phyloP scores from a whole-genome alignment of 1,139 yeast species.

The Candida pseudoviswanathii region DNA sequence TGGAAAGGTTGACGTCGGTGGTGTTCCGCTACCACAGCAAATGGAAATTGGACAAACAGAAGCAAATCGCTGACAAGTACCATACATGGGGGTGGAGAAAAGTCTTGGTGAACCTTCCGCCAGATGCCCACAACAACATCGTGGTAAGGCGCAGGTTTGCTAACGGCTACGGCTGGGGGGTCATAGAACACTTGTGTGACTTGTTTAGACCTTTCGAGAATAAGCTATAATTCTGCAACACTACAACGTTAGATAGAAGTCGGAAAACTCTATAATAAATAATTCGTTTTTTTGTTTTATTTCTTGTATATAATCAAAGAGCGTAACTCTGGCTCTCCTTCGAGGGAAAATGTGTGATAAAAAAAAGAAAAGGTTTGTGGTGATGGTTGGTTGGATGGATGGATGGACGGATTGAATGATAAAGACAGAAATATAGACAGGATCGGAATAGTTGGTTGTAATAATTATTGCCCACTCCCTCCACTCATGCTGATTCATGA shows the following conservation, averaged over 20 bases:
- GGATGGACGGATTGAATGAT: neutral
- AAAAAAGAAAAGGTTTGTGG: neutral
- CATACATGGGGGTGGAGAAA: slow-evolving; percentile 88
- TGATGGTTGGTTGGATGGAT: too few relatives aligned
- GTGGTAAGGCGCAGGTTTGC: slow-evolving; percentile 85
- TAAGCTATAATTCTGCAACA: slow-evolving; percentile 10
- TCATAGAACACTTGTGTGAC: slow-evolving; percentile 53
- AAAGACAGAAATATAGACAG: neutral
- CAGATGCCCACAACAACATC: slow-evolving; percentile 96
- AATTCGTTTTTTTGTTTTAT: slow-evolving; percentile 1
- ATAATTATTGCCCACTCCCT: too few relatives aligned
- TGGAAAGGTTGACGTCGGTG: slow-evolving; percentile 10
- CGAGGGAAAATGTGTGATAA: neutral
- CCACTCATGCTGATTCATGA: neutral
- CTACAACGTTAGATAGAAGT: slow-evolving; percentile 1
- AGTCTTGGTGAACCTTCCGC: slow-evolving; percentile 80
- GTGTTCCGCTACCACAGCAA: slow-evolving; percentile 22
- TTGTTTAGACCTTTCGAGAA: slow-evolving; percentile 1
- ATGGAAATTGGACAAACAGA: slow-evolving; percentile 57
- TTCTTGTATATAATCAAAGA: neutral
- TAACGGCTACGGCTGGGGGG: slow-evolving; percentile 97
- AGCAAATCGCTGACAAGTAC: slow-evolving; percentile 83
- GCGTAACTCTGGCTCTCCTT: neutral
- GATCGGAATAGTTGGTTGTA: neutral
- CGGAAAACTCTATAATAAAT: slow-evolving; percentile 11